phyloP scores from a whole-genome alignment of 1,284 basidiomycete genomes.

The Sphaerobolus stellatus region DNA sequence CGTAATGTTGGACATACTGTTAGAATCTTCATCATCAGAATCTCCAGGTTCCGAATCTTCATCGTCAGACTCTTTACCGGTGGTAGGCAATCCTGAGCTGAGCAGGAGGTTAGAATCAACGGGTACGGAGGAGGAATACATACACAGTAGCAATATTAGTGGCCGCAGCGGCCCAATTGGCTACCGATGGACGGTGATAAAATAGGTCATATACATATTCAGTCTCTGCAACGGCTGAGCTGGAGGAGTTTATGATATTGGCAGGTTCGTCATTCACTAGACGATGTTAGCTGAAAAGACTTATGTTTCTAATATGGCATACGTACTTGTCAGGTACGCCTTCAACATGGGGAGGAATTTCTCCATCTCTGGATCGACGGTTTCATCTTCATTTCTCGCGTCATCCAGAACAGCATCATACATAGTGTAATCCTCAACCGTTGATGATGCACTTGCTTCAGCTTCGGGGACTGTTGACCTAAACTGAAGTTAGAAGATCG shows the following conservation, averaged over 20 bases:
- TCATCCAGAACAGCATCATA: slow-evolving; percentile 65
- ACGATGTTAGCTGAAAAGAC: neutral
- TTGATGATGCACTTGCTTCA: slow-evolving; percentile 24
- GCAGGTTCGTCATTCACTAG: slow-evolving; percentile 3
- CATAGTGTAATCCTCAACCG: slow-evolving; percentile 50
- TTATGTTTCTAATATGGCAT: neutral
- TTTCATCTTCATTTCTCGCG: slow-evolving; percentile 14
- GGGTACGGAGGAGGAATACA: slow-evolving; percentile 20
- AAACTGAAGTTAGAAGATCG: neutral
- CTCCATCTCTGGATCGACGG: slow-evolving; percentile 61
- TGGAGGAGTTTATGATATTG: slow-evolving; percentile 13
- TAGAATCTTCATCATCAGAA: slow-evolving; percentile 78
- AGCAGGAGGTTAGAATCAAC: neutral
- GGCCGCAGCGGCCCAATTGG: slow-evolving; percentile 54
- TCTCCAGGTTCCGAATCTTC: slow-evolving; percentile 51
- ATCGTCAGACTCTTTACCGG: slow-evolving; percentile 52
- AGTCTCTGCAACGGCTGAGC: slow-evolving; percentile 26
- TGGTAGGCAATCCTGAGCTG: slow-evolving; percentile 63
- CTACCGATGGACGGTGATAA: slow-evolving; percentile 59
- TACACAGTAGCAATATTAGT: slow-evolving; percentile 68
- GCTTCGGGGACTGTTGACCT: slow-evolving; percentile 37
- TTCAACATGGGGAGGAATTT: slow-evolving; percentile 70
- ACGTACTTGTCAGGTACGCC: slow-evolving; percentile 66
- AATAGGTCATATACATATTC: slow-evolving; percentile 83
- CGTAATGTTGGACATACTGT: slow-evolving; percentile 46